phyloP scores from a whole-genome alignment of 495 filamentous ascomycete genomes.

The Staphylotrichum tortipilum region DNA sequence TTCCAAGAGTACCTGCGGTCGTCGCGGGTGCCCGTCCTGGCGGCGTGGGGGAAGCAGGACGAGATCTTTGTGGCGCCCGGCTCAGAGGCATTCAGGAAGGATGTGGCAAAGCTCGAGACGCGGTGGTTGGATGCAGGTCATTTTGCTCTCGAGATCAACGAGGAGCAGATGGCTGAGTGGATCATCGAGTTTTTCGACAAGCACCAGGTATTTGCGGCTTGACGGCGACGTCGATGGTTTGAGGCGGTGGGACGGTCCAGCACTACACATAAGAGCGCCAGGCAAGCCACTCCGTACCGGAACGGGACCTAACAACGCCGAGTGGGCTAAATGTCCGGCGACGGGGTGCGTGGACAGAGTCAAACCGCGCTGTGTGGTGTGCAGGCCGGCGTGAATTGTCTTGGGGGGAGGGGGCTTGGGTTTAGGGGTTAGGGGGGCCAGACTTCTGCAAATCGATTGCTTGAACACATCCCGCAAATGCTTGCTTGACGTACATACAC shows the following conservation, averaged over 20 bases:
- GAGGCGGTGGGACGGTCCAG: no score
- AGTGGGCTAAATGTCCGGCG: no score
- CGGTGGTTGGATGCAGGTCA: slow-evolving; percentile 51
- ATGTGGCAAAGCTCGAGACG: slow-evolving; percentile 44
- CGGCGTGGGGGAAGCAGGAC: slow-evolving; percentile 57
- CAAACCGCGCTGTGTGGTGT: no score
- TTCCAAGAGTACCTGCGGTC: slow-evolving; percentile 53
- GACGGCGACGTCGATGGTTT: no score
- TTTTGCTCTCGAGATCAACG: slow-evolving; percentile 53
- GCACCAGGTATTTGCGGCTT: neutral
- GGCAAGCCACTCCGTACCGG: no score
- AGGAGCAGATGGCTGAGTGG: slow-evolving; percentile 38
- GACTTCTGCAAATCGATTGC: neutral
- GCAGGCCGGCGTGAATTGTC: no score
- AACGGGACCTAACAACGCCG: no score
- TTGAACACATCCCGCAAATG: slow-evolving; percentile 1
- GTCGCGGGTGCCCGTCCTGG: slow-evolving; percentile 47
- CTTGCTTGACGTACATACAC: slow-evolving; percentile 9
- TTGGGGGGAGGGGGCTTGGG: neutral
- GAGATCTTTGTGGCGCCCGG: slow-evolving; percentile 47
- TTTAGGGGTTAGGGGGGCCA: no score
- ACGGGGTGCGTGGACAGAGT: no score
- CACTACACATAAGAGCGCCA: no score
- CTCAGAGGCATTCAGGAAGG: slow-evolving; percentile 51
- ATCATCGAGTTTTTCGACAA: slow-evolving; percentile 41